A percentile compares a stretch with the other conserved stretches of the same genome.
Evolutionary conservation across 2,329 filamentous ascomycete genomes (phyloP).

Genomic region (Anisogramma anomala): DNA sequence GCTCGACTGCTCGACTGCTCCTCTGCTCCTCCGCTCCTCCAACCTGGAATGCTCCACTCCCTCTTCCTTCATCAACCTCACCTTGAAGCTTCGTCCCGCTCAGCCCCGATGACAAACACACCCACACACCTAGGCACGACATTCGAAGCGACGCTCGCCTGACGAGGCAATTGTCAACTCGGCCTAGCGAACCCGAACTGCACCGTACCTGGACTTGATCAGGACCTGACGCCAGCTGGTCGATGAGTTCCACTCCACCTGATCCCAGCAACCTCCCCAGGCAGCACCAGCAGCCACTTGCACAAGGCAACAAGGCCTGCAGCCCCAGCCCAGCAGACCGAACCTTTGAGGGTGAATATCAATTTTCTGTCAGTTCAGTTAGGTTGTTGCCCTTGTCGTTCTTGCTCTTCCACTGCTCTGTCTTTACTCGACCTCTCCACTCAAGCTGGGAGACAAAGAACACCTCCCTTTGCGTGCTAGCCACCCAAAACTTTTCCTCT

Average conservation of each 20-base stretch:
- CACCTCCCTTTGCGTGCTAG: background rate
- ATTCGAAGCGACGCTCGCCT: background rate
- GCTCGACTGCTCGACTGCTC: background rate
- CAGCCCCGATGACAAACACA: background rate
- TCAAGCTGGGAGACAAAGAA: background rate
- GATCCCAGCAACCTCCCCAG: conserved; percentile 1
- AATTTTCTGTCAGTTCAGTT: background rate
- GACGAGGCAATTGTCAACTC: background rate
- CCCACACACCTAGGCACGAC: too few species aligned
- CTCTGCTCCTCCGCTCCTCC: background rate
- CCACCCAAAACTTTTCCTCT: background rate
- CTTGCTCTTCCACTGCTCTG: background rate
- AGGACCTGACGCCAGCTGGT: background rate
- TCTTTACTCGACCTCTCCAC: too few species aligned
- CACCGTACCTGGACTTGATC: background rate
- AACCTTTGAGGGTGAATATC: background rate
- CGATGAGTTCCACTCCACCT: conserved; percentile 2
- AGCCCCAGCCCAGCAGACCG: background rate
- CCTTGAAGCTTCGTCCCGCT: background rate
- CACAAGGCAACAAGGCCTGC: conserved; percentile 5
- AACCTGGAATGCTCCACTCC: background rate
- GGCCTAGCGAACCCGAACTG: background rate
- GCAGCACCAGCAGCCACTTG: background rate
- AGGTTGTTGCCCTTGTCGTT: background rate
- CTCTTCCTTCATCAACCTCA: background rate